Evolutionary conservation across 768 basidiomycete genomes (phyloP), one percentile per base, ranked within the genome.

Genomic region (Obba rivulosa): DNA sequence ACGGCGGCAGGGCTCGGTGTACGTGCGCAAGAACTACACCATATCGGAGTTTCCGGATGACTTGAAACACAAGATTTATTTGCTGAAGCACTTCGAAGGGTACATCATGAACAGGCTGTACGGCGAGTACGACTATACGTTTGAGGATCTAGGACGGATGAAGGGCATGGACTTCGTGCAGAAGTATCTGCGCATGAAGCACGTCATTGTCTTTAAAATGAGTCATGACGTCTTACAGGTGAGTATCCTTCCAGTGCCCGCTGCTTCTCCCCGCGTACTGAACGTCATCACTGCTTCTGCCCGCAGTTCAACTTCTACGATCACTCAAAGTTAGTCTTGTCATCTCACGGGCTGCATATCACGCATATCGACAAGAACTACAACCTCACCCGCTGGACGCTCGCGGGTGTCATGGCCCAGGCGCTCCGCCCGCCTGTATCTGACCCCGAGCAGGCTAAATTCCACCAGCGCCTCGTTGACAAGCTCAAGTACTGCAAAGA

Each of bases 251-350:
- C 40, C 34, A 24, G 8, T 22, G 9, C 24, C 28, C 28, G 28
- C 28, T 31, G 28, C 28, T 31, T 31, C 28, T 13, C 28, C 13
- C 28, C 13, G 28, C 28, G 28, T 31, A 13, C 28, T 24, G 24
- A 5, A 11, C 38, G 41, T 43, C 4, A 16, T 41, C 37, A 38
- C 36, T 49, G 14, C 40, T 14, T 38, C 17, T 42, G 43, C 24
- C 17, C 34, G 45, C 62, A 98, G 95, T 97, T 97, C 78, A 99
- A 98, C 73, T 98, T 97, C 66, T 91, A 90, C 66, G 96, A 98
- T 69, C 96, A 99, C 70, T 86, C 89, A 36, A 98, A 99, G 66
- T 70, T 98, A 51, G 83, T 99, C 49, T 73, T 99, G 43, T 91
- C 92, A 16, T 80, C 83, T 1, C 74, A 83, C 22, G 94, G 90